Conservation (phyloP, 208 protist species). For the Novymonas esmeraldas region DNA sequence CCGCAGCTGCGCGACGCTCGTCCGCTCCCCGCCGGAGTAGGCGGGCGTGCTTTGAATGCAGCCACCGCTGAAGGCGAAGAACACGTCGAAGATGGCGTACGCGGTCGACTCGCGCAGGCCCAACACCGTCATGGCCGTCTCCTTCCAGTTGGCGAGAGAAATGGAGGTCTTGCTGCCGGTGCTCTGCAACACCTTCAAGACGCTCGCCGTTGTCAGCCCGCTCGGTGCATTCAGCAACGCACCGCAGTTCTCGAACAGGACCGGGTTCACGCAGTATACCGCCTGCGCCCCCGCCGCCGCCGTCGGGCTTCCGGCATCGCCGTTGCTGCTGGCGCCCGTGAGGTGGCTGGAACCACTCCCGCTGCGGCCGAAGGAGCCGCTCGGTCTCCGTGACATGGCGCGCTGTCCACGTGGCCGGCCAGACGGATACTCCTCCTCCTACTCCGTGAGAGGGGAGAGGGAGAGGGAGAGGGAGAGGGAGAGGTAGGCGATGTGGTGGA, state of each 20-base stretch:
- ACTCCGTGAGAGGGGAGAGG: neutral
- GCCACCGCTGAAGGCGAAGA: constrained; percentile 81
- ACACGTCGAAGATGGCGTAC: constrained; percentile 87
- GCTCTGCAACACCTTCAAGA: constrained; percentile 77
- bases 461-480: neutral
- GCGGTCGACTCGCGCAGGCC: constrained; percentile 68
- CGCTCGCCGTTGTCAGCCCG: constrained; percentile 68
- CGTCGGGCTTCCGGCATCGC: constrained; percentile 19
- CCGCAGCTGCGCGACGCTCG: constrained; percentile 73
- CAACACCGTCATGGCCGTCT: constrained; percentile 68
- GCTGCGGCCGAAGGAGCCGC: constrained; percentile 31
- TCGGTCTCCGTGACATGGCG: constrained; percentile 24
- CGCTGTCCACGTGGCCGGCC: neutral
- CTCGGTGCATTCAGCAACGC: constrained; percentile 70
- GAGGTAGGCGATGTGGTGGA: too few species aligned
- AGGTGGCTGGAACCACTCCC: constrained; percentile 26
- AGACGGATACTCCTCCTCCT: too few species aligned
- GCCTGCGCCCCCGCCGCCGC: constrained; percentile 42
- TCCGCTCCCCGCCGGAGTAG: constrained; percentile 42
- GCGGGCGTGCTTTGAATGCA: constrained; percentile 73
- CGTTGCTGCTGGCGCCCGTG: neutral
- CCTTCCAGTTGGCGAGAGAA: constrained; percentile 76
- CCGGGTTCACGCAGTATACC: constrained; percentile 81
- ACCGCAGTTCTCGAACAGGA: constrained; percentile 86
- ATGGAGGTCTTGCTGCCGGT: constrained; percentile 76